phyloP scores from a whole-genome alignment of 2,329 filamentous ascomycete species.

The Penicillium sp. region DNA sequence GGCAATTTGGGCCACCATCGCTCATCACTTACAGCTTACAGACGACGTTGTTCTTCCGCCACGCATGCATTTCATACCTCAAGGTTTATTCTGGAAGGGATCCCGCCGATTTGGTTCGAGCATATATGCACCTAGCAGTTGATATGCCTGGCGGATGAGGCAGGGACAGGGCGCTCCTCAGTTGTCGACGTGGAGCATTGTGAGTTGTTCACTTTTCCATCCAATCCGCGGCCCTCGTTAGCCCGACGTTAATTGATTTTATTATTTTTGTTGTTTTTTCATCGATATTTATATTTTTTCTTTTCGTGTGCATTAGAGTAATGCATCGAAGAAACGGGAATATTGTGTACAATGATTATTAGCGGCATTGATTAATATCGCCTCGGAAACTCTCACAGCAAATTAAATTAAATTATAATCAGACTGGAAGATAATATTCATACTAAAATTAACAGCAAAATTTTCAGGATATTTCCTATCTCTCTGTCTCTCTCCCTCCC shows the following conservation, averaged over 20 bases:
- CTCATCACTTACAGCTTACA: slow-evolving; percentile 10
- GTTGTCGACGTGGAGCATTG: slow-evolving; percentile 28
- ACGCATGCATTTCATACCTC: slow-evolving; percentile 23
- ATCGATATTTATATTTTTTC: too few species aligned
- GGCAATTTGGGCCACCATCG: slow-evolving; percentile 24
- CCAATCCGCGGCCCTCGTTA: slow-evolving; percentile 24
- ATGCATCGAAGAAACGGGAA: background rate
- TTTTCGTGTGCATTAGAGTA: background rate
- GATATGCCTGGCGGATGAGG: slow-evolving; percentile 18
- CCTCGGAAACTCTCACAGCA: background rate
- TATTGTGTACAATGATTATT: slow-evolving; percentile 27
- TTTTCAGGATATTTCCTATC: too few species aligned
- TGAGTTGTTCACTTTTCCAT: slow-evolving; percentile 33
- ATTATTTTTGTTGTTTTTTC: background rate
- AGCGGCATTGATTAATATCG: slow-evolving; percentile 7
- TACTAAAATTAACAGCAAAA: too few species aligned
- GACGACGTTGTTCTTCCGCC: background rate
- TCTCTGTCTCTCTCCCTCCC: too few species aligned
- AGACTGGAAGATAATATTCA: too few species aligned
- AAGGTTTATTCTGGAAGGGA: slow-evolving; percentile 28
- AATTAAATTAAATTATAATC: background rate
- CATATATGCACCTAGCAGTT: slow-evolving; percentile 13
- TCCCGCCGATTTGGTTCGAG: slow-evolving; percentile 23
- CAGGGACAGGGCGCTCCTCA: slow-evolving; percentile 14
- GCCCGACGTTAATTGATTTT: slow-evolving; percentile 7